Base-by-base conservation (phyloP, 2,329 filamentous ascomycete species). In the Colletotrichum kahawae region DNA sequence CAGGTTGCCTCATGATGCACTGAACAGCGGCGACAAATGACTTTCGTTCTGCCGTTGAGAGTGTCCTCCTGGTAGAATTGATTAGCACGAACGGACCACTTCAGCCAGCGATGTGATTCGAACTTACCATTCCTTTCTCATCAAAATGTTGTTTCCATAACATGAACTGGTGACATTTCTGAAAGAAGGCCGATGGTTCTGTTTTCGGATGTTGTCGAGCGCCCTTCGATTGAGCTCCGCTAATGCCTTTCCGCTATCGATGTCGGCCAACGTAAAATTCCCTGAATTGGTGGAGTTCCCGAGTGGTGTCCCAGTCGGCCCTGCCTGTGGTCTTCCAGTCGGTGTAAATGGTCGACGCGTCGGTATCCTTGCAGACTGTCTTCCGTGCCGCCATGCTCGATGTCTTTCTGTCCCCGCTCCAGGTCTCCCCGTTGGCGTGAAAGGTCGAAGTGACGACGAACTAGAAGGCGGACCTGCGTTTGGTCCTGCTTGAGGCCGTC, bases 21-120 rank as follows among this genome's bases (percentile, higher is more conserved):
- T 79, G 76, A 12, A 82, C 80, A 9, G 81, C 81, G 3, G 71
- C 65, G 59, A 81, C 77, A 73, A 80, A 82, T 0, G 76, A 70
- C 51, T 77, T 79, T 13, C 79, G 78, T 33, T 80, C 73, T 10
- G 38, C 38, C 2, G 65, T 76, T 24, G 79, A 71, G 1, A 81
- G 77, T 14, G 75, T 72, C 29, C 79, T 68, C 80, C 80, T 78
- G 2, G 4, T 4, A 21, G 2, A 1, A 1, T 5, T n/a, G 9
- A 0, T 63, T 29, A 63, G 60, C 12, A 2, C 2, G 8, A 12
- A 7, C 0, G 14, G 0, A 29, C 9, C 2, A 38, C 0, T 33
- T 0, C 18, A 2, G n/a, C 14, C 14, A 1, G 10, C 16, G 0
- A 21, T 48, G 18, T 4, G 21, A 21, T 21, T 21, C 21, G 1